Percentiles rank a stretch among this genome's conserved stretches.
phyloP scores from a whole-genome alignment of 2,329 filamentous ascomycete species.

The Ramularia endophylla region DNA sequence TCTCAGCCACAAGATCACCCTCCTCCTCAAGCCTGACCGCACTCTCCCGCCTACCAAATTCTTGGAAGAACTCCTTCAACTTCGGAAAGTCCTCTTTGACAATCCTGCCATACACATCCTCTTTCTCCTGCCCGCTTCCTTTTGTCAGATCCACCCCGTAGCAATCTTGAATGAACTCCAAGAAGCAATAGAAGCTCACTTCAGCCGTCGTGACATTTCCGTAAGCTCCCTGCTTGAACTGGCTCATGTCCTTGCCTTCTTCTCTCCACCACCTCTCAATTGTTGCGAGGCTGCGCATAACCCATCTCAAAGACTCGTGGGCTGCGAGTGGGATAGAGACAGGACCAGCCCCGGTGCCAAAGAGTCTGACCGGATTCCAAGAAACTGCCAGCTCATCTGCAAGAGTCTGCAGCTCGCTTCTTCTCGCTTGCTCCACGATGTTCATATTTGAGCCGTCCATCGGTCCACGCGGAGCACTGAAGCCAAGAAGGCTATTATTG shows the following conservation, averaged over 20 bases:
- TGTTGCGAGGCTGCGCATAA: constrained; percentile 5
- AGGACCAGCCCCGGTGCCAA: too few species aligned
- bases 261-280: constrained; percentile 7
- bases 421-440: too few species aligned
- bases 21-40: constrained; percentile 7
- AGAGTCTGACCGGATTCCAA: too few species aligned
- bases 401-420: too few species aligned
- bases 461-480: too few species aligned
- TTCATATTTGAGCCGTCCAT: too few species aligned
- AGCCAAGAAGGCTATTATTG: too few species aligned
- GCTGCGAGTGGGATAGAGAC: too few species aligned
- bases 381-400: too few species aligned
- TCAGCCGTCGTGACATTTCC: constrained; percentile 9
- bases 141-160: constrained; percentile 11
- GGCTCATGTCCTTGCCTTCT: constrained; percentile 6
- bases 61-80: constrained; percentile 9
- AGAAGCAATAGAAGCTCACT: constrained; percentile 9
- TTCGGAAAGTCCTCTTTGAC: constrained; percentile 11
- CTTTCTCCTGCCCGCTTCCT: constrained; percentile 6
- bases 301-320: too few species aligned
- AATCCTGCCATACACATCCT: constrained; percentile 8
- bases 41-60: constrained; percentile 9
- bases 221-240: constrained; percentile 1
- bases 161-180: constrained; percentile 11
- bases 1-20: constrained; percentile 5